A percentile compares a stretch with the other conserved stretches of the same genome.
phyloP scores from a whole-genome alignment of 192 early-diverging fungal species.

The Endogone sp. region DNA sequence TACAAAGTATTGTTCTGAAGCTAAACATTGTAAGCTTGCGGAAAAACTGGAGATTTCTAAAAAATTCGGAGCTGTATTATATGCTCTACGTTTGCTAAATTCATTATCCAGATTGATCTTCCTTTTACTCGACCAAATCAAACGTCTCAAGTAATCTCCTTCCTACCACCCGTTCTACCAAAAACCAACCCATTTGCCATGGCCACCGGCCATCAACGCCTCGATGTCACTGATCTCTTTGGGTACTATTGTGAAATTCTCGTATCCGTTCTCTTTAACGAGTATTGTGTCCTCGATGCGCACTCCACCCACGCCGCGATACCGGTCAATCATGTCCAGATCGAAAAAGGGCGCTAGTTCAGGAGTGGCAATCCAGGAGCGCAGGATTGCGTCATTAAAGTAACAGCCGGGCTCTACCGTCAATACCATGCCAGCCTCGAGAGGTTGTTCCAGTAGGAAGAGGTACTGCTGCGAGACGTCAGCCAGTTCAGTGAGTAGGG shows the following conservation, averaged over 20 bases:
- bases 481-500: constrained; percentile 61
- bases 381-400: constrained; percentile 78
- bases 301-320: constrained; percentile 81
- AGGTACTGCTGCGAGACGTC: constrained; percentile 59
- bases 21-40: too few relatives aligned
- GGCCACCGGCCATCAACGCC: constrained; percentile 35
- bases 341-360: constrained; percentile 60
- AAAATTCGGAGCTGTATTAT: too few relatives aligned
- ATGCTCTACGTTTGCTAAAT: too few relatives aligned
- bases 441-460: constrained; percentile 66
- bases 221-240: constrained; percentile 83
- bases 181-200: background rate
- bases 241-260: constrained; percentile 81
- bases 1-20: too few relatives aligned
- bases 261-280: constrained; percentile 75
- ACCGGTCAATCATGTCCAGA: constrained; percentile 61
- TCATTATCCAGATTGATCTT: too few relatives aligned
- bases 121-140: background rate
- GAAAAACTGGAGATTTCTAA: too few relatives aligned
- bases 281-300: constrained; percentile 90
- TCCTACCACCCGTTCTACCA: background rate
- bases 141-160: background rate
- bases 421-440: constrained; percentile 79
- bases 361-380: constrained; percentile 53
- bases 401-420: constrained; percentile 94